Conservation (phyloP, 2,329 filamentous ascomycete species). For the Colletotrichum camelliae region DNA sequence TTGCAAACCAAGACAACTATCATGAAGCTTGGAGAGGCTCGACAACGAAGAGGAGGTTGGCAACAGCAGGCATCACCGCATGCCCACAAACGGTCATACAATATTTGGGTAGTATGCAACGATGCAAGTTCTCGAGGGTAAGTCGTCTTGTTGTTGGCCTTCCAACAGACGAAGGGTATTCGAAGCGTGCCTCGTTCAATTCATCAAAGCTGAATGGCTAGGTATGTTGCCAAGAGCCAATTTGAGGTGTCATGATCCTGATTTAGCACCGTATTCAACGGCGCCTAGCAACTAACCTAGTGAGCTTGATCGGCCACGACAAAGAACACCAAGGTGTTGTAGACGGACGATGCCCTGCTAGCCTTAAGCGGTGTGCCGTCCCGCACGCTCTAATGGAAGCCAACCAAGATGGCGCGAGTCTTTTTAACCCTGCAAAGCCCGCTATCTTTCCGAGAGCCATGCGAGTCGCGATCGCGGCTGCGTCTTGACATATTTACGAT, state of each 20-base stretch:
- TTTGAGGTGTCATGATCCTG: not conserved
- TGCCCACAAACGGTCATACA: not conserved
- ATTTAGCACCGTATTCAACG: not conserved
- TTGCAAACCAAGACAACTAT: not conserved
- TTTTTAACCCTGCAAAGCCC: not conserved
- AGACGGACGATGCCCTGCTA: not conserved
- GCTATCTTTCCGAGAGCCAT: not conserved
- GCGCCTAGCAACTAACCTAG: not conserved
- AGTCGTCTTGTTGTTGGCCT: not conserved
- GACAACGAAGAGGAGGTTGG: not conserved
- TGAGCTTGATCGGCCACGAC: not conserved
- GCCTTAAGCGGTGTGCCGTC: not conserved
- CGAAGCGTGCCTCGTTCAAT: not conserved
- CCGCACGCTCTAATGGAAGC: not conserved
- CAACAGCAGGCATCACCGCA: not conserved
- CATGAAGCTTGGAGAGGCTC: not conserved
- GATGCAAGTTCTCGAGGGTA: not conserved
- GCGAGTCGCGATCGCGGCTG: not conserved
- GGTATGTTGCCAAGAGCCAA: not conserved
- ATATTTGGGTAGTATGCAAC: not conserved
- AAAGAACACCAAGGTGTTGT: not conserved
- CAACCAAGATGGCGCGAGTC: not conserved
- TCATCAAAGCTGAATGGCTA: not conserved
- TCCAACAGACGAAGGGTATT: not conserved
- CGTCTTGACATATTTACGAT: not conserved